These are phyloP conservation scores for Apiotrichum montevideense DNA, from an alignment of 1,284 basidiomycete genomes.

Conservation along the genomic window DNA sequence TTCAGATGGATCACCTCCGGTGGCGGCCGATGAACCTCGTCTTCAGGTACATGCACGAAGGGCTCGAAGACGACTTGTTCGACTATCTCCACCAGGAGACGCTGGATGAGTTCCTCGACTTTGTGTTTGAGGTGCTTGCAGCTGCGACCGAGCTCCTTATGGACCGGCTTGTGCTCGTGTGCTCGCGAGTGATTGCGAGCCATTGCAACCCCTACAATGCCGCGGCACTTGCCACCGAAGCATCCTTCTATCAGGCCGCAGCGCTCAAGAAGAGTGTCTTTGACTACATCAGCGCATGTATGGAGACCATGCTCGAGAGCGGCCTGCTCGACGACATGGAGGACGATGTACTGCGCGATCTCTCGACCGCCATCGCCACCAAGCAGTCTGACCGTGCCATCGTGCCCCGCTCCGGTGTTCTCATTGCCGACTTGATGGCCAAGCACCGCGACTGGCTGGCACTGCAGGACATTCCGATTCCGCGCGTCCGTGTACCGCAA, in stretches of 20 bases:
- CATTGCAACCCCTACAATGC: conserved; percentile 72
- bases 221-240: conserved; percentile 73
- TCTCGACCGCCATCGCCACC: conserved; percentile 58
- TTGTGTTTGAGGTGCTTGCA: conserved; percentile 80
- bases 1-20: conserved; percentile 68
- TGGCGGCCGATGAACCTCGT: conserved; percentile 75
- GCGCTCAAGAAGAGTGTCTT: conserved; percentile 69
- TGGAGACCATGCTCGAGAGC: conserved; percentile 82
- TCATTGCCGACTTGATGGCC: conserved; percentile 58
- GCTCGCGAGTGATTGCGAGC: conserved; percentile 66
- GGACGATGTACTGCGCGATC: conserved; percentile 59
- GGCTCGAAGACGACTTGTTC: conserved; percentile 68
- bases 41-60: conserved; percentile 72
- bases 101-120: conserved; percentile 74
- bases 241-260: conserved; percentile 67
- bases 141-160: conserved; percentile 87
- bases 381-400: conserved; percentile 65
- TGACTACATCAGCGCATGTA: conserved; percentile 71
- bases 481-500: conserved; percentile 52
- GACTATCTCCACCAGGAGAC: conserved; percentile 61
- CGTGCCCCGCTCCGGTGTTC: conserved; percentile 56
- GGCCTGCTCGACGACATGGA: conserved; percentile 69
- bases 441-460: conserved; percentile 71
- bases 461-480: conserved; percentile 69
- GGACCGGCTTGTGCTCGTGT: conserved; percentile 75